Conservation (phyloP, 345 rosid genomes). For the Gossypium longicalyx region DNA sequence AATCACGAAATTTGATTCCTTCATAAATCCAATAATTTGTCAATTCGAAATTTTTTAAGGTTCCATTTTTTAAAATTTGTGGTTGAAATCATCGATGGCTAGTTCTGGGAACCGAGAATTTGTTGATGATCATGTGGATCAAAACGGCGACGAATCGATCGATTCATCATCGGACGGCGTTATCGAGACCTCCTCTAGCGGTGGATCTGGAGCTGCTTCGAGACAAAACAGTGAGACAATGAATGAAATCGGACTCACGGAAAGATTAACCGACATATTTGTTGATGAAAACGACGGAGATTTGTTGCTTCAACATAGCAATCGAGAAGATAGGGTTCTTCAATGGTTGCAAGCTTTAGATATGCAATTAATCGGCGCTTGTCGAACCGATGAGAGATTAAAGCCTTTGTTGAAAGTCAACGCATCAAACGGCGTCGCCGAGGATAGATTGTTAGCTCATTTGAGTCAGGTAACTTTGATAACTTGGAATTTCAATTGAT, state of each 20-base stretch:
- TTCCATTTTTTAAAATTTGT: not conserved
- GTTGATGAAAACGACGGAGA: conserved; percentile 55
- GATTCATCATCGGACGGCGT: conserved; percentile 30
- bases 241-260: conserved; percentile 40
- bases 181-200: conserved; percentile 22
- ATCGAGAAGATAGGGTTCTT: conserved; percentile 69
- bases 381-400: conserved; percentile 90
- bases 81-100: conserved; percentile 39
- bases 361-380: conserved; percentile 92
- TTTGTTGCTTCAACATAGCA: conserved; percentile 55
- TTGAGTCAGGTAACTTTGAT: conserved; percentile 61
- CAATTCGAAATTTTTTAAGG: too few species aligned
- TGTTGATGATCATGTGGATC: conserved; percentile 34
- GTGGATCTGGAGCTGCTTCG: conserved; percentile 37
- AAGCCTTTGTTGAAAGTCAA: conserved; percentile 83
- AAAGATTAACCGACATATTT: conserved; percentile 48
- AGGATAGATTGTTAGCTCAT: conserved; percentile 76
- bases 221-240: conserved; percentile 16
- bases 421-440: conserved; percentile 61
- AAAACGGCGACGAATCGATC: conserved; percentile 31
- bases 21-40: not conserved
- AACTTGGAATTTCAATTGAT: not conserved
- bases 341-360: conserved; percentile 91
- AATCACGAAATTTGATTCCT: not conserved
- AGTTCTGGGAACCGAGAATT: conserved; percentile 41